Base-by-base conservation (phyloP, 805 yeast species). In the Teunomyces stri region DNA sequence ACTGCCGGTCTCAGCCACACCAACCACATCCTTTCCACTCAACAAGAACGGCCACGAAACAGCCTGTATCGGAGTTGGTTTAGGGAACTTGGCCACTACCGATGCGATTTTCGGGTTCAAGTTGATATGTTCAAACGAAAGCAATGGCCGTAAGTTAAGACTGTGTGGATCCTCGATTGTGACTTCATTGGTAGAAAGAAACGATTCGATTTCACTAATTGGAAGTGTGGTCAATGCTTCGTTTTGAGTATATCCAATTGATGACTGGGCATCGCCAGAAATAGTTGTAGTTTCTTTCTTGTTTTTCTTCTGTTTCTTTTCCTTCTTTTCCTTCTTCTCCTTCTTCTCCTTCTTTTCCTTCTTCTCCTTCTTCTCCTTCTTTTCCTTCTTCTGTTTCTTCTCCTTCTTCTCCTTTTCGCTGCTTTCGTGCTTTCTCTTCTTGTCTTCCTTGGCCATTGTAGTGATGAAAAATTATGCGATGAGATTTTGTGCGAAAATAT, bases 1-100 rank as follows among this genome's bases (percentile, higher is more conserved):
- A 0, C 97, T 89, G 33, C 99, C 99, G 3, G 99, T 92, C 70
- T 92, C 97, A 11, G 99, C 99, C 54, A 92, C 96, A 66, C 98
- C 99, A 55, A 92, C 81, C 21, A 91, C 96, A 64, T 92, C 99
- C 49, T 84, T 78, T 13, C 87, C 86, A 16, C 80, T 70, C 43
- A 90, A 70, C 45, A 92, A 70, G 61, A 81, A 89, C 54, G 99
- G 98, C 98, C 98, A 94, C 6, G 97, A 80, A 39, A 82, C 89
- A 28, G 96, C 80, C 73, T 92, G 99, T 58, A 92, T 92, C 31
- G 98, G 98, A 5, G 98, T 91, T 46, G 99, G 99, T 58, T 82
- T 84, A 12, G 89, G 85, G 72, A 88, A 94, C 57, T 83, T 81
- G 34, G 81, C 70, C 41, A 92, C 75, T 41, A 79, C 82, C n/a